A percentile compares a stretch with the other conserved stretches of the same genome.
Conservation (phyloP, 202 grass and related monocot species). For the Carex arenaria region DNA sequence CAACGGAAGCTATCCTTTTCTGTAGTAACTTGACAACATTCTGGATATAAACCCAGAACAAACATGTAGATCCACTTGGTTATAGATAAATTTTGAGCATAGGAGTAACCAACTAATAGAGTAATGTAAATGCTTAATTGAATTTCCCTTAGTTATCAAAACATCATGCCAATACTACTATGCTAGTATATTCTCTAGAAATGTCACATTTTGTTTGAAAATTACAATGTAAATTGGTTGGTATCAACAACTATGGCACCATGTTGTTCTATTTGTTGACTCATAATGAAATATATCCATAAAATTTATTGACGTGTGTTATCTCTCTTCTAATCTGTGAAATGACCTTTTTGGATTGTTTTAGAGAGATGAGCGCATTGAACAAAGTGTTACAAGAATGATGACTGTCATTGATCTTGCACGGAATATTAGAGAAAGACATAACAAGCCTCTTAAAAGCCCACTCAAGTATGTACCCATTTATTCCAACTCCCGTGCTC, state of each 20-base stretch:
- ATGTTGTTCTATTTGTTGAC: not conserved
- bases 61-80: not conserved
- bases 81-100: not conserved
- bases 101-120: not conserved
- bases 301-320: not conserved
- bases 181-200: not conserved
- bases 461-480: slow-evolving; percentile 75
- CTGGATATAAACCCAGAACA: not conserved
- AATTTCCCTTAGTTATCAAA: not conserved
- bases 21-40: no score
- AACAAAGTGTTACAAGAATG: slow-evolving; percentile 94
- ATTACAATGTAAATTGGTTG: not conserved
- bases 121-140: not conserved
- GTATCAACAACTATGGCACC: not conserved
- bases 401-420: slow-evolving; percentile 98
- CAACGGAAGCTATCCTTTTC: no score
- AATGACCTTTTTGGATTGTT: slow-evolving; percentile 17
- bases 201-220: not conserved
- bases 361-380: slow-evolving; percentile 96
- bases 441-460: slow-evolving; percentile 93
- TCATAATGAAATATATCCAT: not conserved
- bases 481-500: not conserved
- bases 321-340: not conserved
- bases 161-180: not conserved
- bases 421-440: slow-evolving; percentile 87